These are phyloP conservation scores for Myxozyma monticola DNA, from an alignment of 805 yeast species.

Conservation along the genomic window DNA sequence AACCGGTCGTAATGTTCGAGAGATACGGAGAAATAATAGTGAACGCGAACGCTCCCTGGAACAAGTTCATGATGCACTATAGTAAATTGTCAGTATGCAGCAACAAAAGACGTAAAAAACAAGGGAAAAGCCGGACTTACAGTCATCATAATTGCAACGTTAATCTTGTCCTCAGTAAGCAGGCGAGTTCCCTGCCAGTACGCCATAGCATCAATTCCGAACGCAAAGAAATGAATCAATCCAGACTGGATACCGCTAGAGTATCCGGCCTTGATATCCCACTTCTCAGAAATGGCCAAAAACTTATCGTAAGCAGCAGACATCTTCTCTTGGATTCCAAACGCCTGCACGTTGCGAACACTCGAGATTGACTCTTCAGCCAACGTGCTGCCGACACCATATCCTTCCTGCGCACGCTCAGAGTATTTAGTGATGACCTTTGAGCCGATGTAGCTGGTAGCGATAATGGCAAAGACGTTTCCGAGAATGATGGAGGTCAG, in stretches of 20 bases:
- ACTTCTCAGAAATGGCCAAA: slow-evolving; percentile 34
- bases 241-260: slow-evolving; percentile 42
- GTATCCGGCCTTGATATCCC: slow-evolving; percentile 34
- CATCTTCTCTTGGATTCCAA: slow-evolving; percentile 44
- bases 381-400: slow-evolving; percentile 34
- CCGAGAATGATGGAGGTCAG: slow-evolving; percentile 41
- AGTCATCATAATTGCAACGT: slow-evolving; percentile 41
- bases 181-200: slow-evolving; percentile 48
- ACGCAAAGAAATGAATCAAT: slow-evolving; percentile 41
- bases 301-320: slow-evolving; percentile 37
- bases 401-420: slow-evolving; percentile 23
- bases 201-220: slow-evolving; percentile 43
- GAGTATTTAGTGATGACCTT: slow-evolving; percentile 33
- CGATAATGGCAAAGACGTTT: slow-evolving; percentile 38
- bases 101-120: background rate
- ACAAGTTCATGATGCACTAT: slow-evolving; percentile 24
- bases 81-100: background rate
- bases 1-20: slow-evolving; percentile 41
- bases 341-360: slow-evolving; percentile 45
- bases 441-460: slow-evolving; percentile 37
- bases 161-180: slow-evolving; percentile 37
- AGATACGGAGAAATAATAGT: slow-evolving; percentile 46
- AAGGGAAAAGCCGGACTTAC: slow-evolving; percentile 27
- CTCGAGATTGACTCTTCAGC: slow-evolving; percentile 48
- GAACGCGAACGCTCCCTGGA: slow-evolving; percentile 42